Evolutionary conservation across 2,329 filamentous ascomycete species (phyloP), one percentile per base, ranked within the genome.

Genomic region (Penicillium polonicum): DNA sequence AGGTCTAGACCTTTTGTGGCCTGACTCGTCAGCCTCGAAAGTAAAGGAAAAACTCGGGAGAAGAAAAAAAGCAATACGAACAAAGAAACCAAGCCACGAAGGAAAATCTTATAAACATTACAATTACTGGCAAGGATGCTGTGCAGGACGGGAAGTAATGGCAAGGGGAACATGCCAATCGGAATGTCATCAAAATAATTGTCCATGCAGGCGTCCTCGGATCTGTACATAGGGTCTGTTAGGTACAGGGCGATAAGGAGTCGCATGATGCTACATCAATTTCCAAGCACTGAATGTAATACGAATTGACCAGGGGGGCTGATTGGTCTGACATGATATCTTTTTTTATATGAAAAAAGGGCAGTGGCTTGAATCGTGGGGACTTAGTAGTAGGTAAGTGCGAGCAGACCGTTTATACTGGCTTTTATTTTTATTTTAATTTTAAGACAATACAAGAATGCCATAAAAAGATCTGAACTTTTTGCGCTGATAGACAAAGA

Each of bases 401-500:
- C 23, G 19, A 51, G 23, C 17, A 36, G 29, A 19, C 13, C 10
- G 41, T 44, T 25, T 33, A 35, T 15, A 36, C 27, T 52, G 29
- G 50, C 21, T 21, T 52, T 27, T 43, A 52, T 44, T 52, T 52
- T 29, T 36, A 21, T 45, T 45, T 52, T 45, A 21, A 21, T 21
- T 52, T 17, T 15, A 5, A 44, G 38, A 51, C 46, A 36, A 42
- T 35, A 17, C 21, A 12, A 33, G 38, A 10, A 35, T 46, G 50
- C 23, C 33, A 60, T 60, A 39, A 55, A 56, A 31, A 19, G 52
- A 51, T 54, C 31, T 61, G 59, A 66, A 65, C 59, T 64, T 67
- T 67, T 65, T 62, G 46, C 50, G 50, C 41, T 52, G 55, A 35
- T 58, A 42, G 53, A 66, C 54, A 59, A 60, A 55, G 41, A 52